Evolutionary conservation across 2,329 filamentous ascomycete species (phyloP), one percentile per base, ranked within the genome.

Genomic region (Byssothecium circinans): DNA sequence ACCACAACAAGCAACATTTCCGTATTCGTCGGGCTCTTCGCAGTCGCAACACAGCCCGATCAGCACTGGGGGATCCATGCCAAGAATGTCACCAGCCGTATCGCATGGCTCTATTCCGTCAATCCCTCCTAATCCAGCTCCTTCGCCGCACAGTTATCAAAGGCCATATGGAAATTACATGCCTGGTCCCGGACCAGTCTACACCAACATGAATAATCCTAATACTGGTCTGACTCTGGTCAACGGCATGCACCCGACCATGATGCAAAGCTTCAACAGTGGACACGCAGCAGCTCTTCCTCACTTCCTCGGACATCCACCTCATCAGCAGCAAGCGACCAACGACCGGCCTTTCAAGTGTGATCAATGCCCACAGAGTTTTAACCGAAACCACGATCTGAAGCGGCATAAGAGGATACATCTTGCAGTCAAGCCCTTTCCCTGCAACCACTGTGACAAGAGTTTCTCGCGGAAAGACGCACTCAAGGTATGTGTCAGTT

Each of bases 331-430:
- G 52, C 73, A 76, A 17, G 75, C 79, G 8, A 77, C 81, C 22
- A 86, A 87, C 47, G 92, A 97, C 59, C 84, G 92, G 4, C 94
- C 94, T 0, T 97, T 95, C 78, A 91, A 91, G 72, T 99, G 94
- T 68, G 91, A 97, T 60, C 82, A 88, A 66, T 99, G 94, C 65
- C 84, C 88, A 0, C 90, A 95, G 68, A 91, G 89, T 30, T 99
- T 99, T 75, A 97, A 95, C 70, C 81, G 94, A 4, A 97, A 97
- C 57, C 94, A 97, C 66, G 94, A 97, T 65, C 73, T 97, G 60
- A 99, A 99, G 74, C 82, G 94, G 42, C 94, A 99, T 71, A 96
- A 96, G 78, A 79, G 91, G 41, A 97, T 97, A 49, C 94, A 99
- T 71, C 74, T 97, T 48, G 89, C 91, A 0, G 89, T 97, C 33